Base-by-base conservation (phyloP, 306 rosid species). In the Fragaria nilgerrensis region DNA sequence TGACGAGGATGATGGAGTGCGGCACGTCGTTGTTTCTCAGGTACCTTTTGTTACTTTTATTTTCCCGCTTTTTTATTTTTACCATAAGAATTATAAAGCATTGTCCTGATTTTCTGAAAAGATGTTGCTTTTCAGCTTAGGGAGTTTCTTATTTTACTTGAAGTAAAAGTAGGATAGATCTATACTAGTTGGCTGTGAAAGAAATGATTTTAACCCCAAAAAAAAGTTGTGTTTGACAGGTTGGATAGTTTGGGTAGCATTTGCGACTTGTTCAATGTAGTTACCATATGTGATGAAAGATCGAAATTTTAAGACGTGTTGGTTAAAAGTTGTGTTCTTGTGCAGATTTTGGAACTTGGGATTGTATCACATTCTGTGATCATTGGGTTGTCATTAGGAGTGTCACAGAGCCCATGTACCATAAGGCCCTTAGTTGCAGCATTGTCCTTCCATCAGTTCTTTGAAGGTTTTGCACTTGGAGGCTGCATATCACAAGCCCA, bases 381-480 rank as follows among this genome's bases (percentile, higher is more conserved):
- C 73, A 92, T 92, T 13, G 99, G 99, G 68, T 73, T 92, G 4
- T 96, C 98, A 4, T 78, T 96, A 0, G 99, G 99, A 79, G 98
- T 92, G 25, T 96, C 99, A 7, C 93, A 89, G 20, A 96, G 98
- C 72, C 97, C 99, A 5, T 96, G 98, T 63, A 86, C 94, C 17
- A 91, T 92, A 78, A 87, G 97, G 75, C 97, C 99, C 32, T 78
- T 96, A 14, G 92, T 96, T 23, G 98, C 93, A 0, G 99, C 98
- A 16, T 45, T 92, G 10, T 96, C 99, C 0, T 96, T 96, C 79
- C 99, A 96, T 68, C 99, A 96, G 52, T 96, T 96, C 82, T 96
- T 96, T 73, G 99, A 96, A 86, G 99, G 99, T n/a, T 96, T 96
- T 59, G 99, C 98, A 36, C 92, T 96, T 1, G 99, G 99, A 81